A percentile compares a stretch with the other conserved stretches of the same genome.
Evolutionary conservation across 139 green algal species (phyloP).

Genomic region (Micractinium conductrix): DNA sequence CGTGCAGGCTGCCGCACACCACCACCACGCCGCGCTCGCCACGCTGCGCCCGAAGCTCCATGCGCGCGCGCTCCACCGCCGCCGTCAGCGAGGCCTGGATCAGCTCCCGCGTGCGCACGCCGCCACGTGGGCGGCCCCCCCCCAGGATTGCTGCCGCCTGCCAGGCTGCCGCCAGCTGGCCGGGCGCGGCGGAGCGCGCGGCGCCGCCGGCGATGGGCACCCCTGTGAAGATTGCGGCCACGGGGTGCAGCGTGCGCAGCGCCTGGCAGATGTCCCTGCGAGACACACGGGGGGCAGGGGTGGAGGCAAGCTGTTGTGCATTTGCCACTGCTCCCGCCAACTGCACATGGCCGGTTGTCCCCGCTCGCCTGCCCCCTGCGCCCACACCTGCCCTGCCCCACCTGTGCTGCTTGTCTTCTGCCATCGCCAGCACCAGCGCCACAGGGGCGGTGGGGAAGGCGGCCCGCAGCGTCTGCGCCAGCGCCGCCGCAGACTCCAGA

Average conservation of each 20-base stretch:
- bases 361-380: background rate
- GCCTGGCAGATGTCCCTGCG: constrained; percentile 24
- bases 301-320: background rate
- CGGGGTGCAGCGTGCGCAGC: constrained; percentile 52
- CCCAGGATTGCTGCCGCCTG: constrained; percentile 48
- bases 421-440: constrained; percentile 83
- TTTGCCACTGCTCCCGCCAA: background rate
- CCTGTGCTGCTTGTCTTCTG: constrained; percentile 81
- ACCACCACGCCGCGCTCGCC: constrained; percentile 53
- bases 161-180: constrained; percentile 70
- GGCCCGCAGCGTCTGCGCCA: constrained; percentile 55
- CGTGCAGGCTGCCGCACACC: constrained; percentile 79
- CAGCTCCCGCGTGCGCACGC: constrained; percentile 55
- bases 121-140: background rate
- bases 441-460: constrained; percentile 61
- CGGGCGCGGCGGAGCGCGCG: constrained; percentile 47
- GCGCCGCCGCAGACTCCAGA: constrained; percentile 62
- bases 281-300: too few species aligned
- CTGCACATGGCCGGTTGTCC: background rate
- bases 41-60: constrained; percentile 59
- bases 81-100: constrained; percentile 72
- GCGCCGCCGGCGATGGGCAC: constrained; percentile 70
- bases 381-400: constrained; percentile 35
- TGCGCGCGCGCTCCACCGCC: constrained; percentile 62
- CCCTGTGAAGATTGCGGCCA: constrained; percentile 72